Evolutionary conservation across 345 rosid genomes (phyloP), one percentile per base, ranked within the genome.

Genomic region (Kandelia obovata): DNA sequence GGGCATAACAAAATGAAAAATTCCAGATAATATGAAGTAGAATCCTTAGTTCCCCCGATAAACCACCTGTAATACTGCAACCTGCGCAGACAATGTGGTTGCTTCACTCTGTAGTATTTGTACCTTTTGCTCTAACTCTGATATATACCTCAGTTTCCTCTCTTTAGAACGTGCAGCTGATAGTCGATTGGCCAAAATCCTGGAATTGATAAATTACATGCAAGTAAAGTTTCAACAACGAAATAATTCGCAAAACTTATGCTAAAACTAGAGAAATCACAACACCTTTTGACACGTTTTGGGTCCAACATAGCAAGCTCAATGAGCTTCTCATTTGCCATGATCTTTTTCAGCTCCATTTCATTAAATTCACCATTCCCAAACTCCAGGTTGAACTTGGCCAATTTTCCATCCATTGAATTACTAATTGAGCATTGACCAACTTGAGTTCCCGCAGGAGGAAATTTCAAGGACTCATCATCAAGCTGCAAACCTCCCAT

Each of bases 201-300:
- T 56, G 59, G 6, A 56, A 56, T 56, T 10, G 28, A 56, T 27
- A 56, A 56, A 23, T 56, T 56, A 56, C 28, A 56, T 21, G 59
- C 3, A 17, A 8, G 59, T 56, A 56, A 23, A 56, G 28, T 21
- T 17, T 56, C 59, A 10, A 21, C 15, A 21, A 3, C 17, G 9
- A 23, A 53, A 21, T 56, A 15, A 56, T 56, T 27, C 25, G 28
- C 59, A 8, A 56, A 56, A 43, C 17, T 15, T 3, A 43, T 43
- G 19, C 49, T 56, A 25, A 56, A 10, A 15, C 16, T 25, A 56
- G 23, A 10, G 0, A 1, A 25, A 1, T 21, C 6, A 27, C 59
- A 56, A 56, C 6, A 56, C 59, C 59, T 56, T 56, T 56, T 56
- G 13, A 56, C 59, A 56, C 59, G 59, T 56, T 56, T 56, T 23